These are phyloP conservation scores for Penicillium paneum DNA, from an alignment of 2,329 filamentous ascomycete genomes.

Conservation along the genomic window DNA sequence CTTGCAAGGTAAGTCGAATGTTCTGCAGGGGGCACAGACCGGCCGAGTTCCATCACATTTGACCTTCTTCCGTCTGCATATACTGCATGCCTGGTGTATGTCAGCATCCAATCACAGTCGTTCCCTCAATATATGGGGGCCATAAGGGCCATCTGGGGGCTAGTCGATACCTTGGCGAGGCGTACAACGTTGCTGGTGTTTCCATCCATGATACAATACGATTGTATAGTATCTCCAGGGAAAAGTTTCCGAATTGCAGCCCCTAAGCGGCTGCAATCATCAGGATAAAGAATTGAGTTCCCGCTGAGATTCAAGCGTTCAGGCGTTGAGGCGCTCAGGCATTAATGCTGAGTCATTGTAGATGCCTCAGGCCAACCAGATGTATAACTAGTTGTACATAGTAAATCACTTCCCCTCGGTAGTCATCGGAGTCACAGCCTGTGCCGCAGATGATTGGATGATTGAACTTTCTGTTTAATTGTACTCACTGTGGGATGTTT, in stretches of 20 bases:
- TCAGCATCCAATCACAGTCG: background rate
- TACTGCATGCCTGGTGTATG: constrained; percentile 6
- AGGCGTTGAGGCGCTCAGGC: background rate
- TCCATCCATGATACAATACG: background rate
- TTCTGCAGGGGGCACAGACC: constrained; percentile 8
- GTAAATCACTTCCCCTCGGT: background rate
- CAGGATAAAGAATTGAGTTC: background rate
- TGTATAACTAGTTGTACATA: too few relatives aligned
- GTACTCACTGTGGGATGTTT: background rate
- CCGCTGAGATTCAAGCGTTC: background rate
- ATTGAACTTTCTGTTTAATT: background rate
- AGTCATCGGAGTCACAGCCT: background rate
- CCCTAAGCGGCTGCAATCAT: background rate
- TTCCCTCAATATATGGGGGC: background rate
- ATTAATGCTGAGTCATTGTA: background rate
- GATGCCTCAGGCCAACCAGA: background rate
- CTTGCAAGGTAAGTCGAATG: constrained; percentile 7
- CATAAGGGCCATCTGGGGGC: background rate
- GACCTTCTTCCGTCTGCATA: constrained; percentile 10
- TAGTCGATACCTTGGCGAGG: background rate
- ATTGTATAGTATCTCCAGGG: background rate
- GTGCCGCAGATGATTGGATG: background rate
- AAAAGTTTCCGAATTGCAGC: background rate
- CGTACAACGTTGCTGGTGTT: background rate
- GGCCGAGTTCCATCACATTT: constrained; percentile 14